Evolutionary conservation across 2,329 filamentous ascomycete species (phyloP).

Genomic region (Teratosphaeria destructans): DNA sequence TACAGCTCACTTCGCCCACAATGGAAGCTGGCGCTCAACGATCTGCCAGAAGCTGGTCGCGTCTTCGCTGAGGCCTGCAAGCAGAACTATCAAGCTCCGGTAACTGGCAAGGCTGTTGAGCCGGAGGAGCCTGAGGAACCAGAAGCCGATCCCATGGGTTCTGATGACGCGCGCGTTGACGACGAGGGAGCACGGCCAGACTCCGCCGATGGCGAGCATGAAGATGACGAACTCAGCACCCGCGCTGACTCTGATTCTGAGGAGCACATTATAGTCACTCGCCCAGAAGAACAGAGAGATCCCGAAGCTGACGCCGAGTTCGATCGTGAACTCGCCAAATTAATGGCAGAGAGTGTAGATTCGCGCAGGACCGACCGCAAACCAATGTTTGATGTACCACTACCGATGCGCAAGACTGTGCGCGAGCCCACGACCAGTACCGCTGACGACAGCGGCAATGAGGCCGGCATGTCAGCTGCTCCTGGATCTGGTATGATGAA

Average conservation of each 20-base stretch:
- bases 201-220: conserved; percentile 43
- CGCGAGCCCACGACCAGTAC: conserved; percentile 43
- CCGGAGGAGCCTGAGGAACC: conserved; percentile 50
- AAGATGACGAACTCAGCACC: background rate
- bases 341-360: conserved; percentile 96
- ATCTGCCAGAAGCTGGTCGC: conserved; percentile 70
- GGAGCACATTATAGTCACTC: conserved; percentile 83
- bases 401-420: conserved; percentile 67
- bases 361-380: conserved; percentile 94
- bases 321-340: conserved; percentile 92
- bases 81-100: conserved; percentile 75
- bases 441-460: conserved; percentile 31
- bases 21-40: conserved; percentile 70
- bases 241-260: conserved; percentile 55
- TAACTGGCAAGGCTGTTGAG: conserved; percentile 58
- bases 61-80: conserved; percentile 80
- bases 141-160: conserved; percentile 35
- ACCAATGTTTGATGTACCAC: conserved; percentile 85
- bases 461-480: conserved; percentile 23
- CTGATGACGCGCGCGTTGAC: conserved; percentile 62
- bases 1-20: conserved; percentile 77
- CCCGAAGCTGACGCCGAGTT: conserved; percentile 95
- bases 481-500: conserved; percentile 64
- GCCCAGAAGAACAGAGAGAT: conserved; percentile 80
- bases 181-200: conserved; percentile 19